Percentiles rank a stretch among this genome's conserved stretches.
Evolutionary conservation across 1,284 basidiomycete genomes (phyloP).

Genomic region (Irpex sp.): DNA sequence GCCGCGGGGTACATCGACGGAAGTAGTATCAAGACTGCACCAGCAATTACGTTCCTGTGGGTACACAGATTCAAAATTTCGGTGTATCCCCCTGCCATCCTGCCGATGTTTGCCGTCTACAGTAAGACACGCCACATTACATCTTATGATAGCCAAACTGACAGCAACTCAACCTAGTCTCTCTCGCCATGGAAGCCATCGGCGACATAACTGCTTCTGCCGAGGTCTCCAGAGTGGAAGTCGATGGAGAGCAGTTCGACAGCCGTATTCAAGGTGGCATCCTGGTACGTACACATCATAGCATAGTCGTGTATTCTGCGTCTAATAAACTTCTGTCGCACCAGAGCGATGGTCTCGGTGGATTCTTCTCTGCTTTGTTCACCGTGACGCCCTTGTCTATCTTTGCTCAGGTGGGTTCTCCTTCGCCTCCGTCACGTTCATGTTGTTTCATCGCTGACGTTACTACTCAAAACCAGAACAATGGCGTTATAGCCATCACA

Average conservation of each 20-base stretch:
- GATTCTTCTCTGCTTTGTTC: conserved; percentile 72
- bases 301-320: neutral
- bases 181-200: conserved; percentile 77
- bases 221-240: conserved; percentile 69
- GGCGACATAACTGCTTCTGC: conserved; percentile 84
- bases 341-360: conserved; percentile 68
- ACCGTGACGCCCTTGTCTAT: conserved; percentile 78
- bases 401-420: conserved; percentile 58
- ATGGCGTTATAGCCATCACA: conserved; percentile 75
- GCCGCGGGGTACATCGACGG: conserved; percentile 70
- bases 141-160: neutral
- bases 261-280: conserved; percentile 81
- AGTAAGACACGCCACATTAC: conserved; percentile 29
- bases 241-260: conserved; percentile 71
- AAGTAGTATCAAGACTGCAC: conserved; percentile 56
- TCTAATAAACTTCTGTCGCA: neutral
- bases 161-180: conserved; percentile 36
- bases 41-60: conserved; percentile 80
- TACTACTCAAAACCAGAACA: conserved; percentile 44
- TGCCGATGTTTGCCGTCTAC: conserved; percentile 82
- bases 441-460: neutral
- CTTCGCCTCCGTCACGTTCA: neutral
- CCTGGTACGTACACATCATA: conserved; percentile 42
- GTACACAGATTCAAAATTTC: conserved; percentile 75
- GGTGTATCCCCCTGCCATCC: conserved; percentile 76